Evolutionary conservation across 371 early-diverging fungal genomes (phyloP).

Genomic region (Mucor piriformis): DNA sequence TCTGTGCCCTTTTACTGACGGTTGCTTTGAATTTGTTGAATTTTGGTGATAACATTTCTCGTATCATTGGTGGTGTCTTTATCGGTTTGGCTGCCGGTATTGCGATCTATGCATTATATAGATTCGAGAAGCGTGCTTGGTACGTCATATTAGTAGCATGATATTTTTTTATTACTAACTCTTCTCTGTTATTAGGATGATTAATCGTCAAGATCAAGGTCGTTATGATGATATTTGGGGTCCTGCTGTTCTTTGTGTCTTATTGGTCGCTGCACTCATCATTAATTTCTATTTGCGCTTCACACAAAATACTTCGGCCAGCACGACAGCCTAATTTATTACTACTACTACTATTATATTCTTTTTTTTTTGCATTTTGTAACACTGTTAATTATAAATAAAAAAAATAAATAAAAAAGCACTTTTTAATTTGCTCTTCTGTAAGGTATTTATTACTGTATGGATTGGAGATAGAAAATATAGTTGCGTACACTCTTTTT

Average conservation of each 20-base stretch:
- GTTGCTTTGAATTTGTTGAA: conserved; percentile 85
- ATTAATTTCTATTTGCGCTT: conserved; percentile 50
- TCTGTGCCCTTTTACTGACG: conserved; percentile 77
- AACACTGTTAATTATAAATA: no score
- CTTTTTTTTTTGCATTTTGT: background rate
- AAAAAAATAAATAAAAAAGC: no score
- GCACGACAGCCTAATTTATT: no score
- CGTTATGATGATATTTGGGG: conserved; percentile 69
- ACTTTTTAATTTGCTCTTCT: background rate
- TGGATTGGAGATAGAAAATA: no score
- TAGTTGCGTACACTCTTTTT: no score
- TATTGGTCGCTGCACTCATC: conserved; percentile 67
- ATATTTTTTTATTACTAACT: conserved; percentile 17
- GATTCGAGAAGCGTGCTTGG: conserved; percentile 89
- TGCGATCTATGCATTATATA: conserved; percentile 86
- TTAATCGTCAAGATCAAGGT: conserved; percentile 56
- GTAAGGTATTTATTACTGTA: no score
- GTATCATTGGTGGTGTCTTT: conserved; percentile 77
- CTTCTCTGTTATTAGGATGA: conserved; percentile 51
- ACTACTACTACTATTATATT: no score
- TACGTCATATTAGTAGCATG: conserved; percentile 12
- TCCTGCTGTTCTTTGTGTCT: conserved; percentile 86
- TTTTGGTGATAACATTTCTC: conserved; percentile 78
- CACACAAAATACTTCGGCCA: no score
- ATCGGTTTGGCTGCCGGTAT: conserved; percentile 77